Conservation (phyloP, 23 red algal species). For the Agarophyton chilense region DNA sequence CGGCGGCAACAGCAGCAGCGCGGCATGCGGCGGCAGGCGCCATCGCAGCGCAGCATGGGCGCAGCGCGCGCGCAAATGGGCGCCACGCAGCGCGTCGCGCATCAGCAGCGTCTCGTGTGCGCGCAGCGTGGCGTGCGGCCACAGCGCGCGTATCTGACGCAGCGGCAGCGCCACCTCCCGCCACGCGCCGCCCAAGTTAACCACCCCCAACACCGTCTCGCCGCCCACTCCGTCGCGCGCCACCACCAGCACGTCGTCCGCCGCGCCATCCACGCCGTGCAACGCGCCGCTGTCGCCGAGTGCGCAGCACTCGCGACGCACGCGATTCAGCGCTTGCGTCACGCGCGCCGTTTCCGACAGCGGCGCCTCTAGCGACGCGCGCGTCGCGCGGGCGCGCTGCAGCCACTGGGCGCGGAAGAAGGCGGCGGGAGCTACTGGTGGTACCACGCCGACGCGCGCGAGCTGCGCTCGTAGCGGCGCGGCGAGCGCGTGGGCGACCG, state of each 20-base stretch:
- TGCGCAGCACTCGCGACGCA: constrained; percentile 28
- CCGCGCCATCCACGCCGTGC: constrained; percentile 2
- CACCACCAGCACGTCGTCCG: constrained; percentile 41
- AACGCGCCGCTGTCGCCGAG: not conserved
- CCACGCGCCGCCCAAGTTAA: not conserved
- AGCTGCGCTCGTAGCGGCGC: constrained; percentile 18
- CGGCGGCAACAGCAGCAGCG: no score
- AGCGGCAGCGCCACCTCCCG: no score
- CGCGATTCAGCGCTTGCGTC: not conserved
- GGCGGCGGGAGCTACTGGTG: constrained; percentile 52
- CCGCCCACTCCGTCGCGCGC: constrained; percentile 14
- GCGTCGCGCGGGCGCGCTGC: no score
- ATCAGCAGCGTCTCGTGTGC: no score
- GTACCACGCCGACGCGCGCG: constrained; percentile 51
- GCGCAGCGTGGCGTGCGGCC: no score
- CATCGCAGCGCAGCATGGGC: no score
- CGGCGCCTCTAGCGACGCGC: no score
- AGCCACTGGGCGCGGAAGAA: no score
- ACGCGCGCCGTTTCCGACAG: not conserved
- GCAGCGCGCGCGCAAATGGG: no score
- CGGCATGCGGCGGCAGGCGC: no score
- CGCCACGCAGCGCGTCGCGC: no score
- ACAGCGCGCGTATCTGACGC: not conserved
- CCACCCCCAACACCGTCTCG: not conserved
- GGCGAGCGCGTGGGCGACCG: not conserved